Conservation (phyloP, 2,329 filamentous ascomycete species). For the Diplocarpon rosae region DNA sequence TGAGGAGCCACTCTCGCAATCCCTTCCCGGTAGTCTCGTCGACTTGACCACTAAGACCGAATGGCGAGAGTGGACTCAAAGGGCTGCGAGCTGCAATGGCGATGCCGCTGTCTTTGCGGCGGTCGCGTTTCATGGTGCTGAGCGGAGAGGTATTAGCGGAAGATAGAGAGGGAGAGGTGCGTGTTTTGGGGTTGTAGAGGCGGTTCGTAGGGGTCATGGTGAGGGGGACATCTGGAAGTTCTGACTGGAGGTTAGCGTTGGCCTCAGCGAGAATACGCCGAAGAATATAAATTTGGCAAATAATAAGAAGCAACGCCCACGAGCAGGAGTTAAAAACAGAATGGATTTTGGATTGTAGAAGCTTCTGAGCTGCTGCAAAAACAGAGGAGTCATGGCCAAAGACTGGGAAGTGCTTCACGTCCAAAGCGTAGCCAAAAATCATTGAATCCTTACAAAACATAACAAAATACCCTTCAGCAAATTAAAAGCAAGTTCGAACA, state of each 20-base stretch:
- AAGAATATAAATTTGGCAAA: too few species aligned
- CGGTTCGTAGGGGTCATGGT: not conserved
- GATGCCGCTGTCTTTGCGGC: conserved; percentile 1
- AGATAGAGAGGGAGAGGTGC: not conserved
- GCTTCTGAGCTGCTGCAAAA: not conserved
- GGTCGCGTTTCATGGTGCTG: not conserved
- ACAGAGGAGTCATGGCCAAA: too few species aligned
- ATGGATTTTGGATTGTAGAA: not conserved
- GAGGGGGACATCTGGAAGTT: not conserved
- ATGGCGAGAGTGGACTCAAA: not conserved
- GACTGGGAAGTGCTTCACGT: too few species aligned
- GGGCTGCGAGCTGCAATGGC: not conserved
- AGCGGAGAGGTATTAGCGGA: not conserved
- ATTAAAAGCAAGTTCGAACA: too few species aligned
- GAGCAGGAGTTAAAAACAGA: too few species aligned
- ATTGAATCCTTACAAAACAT: too few species aligned
- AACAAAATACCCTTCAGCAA: too few species aligned
- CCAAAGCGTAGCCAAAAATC: too few species aligned
- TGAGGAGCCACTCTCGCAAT: conserved; percentile 20
- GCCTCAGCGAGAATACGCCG: too few species aligned
- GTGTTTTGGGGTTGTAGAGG: not conserved
- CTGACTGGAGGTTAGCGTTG: not conserved
- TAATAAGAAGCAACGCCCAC: too few species aligned
- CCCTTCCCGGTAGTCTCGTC: conserved; percentile 21
- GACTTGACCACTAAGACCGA: conserved; percentile 4